A percentile compares a stretch with the other conserved stretches of the same genome.
Conservation (phyloP, 192 early-diverging fungal genomes). For the Coemansia guatemalensis region DNA sequence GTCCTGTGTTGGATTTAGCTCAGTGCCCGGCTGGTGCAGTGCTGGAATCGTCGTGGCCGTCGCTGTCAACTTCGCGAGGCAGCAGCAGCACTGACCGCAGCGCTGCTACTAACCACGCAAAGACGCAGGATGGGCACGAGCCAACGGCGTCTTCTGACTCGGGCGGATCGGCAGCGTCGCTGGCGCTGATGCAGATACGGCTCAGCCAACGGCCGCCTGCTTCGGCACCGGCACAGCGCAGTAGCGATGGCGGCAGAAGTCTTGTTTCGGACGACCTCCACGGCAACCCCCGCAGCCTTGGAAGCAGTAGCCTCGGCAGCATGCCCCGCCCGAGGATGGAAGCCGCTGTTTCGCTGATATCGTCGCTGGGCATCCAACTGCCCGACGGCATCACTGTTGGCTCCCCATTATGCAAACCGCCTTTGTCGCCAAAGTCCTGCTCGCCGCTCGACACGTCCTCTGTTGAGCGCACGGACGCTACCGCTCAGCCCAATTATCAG, state of each 20-base stretch:
- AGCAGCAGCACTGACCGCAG: background rate
- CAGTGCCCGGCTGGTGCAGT: slow-evolving; percentile 11
- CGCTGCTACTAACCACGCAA: background rate
- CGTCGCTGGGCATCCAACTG: slow-evolving; percentile 12
- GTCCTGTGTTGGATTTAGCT: slow-evolving; percentile 37
- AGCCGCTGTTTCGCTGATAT: slow-evolving; percentile 15
- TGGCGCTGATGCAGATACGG: slow-evolving; percentile 35
- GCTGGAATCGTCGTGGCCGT: slow-evolving; percentile 13
- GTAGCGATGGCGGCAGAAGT: background rate
- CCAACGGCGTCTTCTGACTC: slow-evolving; percentile 5
- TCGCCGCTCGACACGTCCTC: slow-evolving; percentile 3
- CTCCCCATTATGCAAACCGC: slow-evolving; percentile 6
- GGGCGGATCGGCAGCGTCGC: slow-evolving; percentile 7
- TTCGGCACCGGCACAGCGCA: background rate
- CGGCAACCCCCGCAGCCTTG: no score
- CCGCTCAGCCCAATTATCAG: no score
- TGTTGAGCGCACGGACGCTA: background rate
- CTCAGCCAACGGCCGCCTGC: slow-evolving; percentile 20
- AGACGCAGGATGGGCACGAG: no score
- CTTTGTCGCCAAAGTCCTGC: slow-evolving; percentile 14
- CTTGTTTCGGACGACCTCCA: no score
- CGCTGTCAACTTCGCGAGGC: slow-evolving; percentile 3
- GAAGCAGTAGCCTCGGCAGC: slow-evolving; percentile 1
- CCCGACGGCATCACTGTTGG: background rate
- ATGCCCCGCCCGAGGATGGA: background rate